These are phyloP conservation scores for Handroanthus guayacan DNA, from an alignment of 257 asterid genomes.

Conservation along the genomic window DNA sequence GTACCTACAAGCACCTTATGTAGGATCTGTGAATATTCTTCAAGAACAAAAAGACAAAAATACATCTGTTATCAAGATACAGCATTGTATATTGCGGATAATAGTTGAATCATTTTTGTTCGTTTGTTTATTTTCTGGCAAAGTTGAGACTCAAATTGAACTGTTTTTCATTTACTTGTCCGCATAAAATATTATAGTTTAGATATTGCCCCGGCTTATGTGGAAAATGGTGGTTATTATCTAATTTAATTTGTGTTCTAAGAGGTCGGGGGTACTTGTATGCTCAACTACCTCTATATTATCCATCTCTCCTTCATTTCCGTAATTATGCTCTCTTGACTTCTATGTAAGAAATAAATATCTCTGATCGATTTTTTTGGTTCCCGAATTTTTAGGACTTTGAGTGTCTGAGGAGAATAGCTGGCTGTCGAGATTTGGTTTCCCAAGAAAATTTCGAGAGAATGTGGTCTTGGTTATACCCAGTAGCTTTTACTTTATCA, in stretches of 20 bases:
- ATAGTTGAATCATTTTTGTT: background rate
- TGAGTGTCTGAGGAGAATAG: conserved; percentile 70
- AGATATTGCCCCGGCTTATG: no score
- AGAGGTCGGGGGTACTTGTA: no score
- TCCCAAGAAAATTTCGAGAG: conserved; percentile 78
- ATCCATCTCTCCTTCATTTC: background rate
- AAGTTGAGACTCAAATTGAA: no score
- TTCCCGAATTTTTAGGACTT: conserved; percentile 57
- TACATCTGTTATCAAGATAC: background rate
- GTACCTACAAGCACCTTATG: background rate
- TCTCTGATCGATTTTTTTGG: background rate
- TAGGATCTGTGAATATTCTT: background rate
- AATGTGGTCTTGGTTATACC: conserved; percentile 93
- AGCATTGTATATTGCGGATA: background rate
- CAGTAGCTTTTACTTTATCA: conserved; percentile 80
- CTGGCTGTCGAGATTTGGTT: conserved; percentile 73
- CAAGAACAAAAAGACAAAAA: background rate
- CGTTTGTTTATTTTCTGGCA: no score
- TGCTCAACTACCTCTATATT: background rate
- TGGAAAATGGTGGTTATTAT: no score
- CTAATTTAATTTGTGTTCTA: no score
- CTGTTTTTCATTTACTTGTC: no score
- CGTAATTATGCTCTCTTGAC: background rate
- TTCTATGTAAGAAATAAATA: background rate
- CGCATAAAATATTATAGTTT: no score